A percentile compares a stretch with the other conserved stretches of the same genome.
Conservation (phyloP, 352 stramenopile species). For the Blastocystis sp. region DNA sequence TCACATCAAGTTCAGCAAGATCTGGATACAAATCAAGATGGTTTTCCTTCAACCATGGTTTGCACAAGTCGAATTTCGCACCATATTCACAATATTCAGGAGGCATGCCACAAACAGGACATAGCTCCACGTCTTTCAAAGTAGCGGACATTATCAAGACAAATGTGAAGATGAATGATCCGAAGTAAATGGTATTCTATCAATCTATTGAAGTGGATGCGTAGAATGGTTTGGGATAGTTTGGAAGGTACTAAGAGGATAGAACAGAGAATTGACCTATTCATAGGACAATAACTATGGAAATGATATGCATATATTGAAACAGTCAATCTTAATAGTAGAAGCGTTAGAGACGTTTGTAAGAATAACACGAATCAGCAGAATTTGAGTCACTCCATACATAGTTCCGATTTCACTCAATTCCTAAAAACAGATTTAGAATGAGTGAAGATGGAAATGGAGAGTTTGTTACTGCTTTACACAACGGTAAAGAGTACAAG, state of each 20-base stretch:
- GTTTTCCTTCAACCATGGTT: slow-evolving; percentile 60
- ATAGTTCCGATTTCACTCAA: background rate
- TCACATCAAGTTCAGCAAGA: background rate
- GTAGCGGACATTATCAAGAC: background rate
- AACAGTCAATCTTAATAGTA: background rate
- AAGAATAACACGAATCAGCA: background rate
- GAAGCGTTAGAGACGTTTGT: background rate
- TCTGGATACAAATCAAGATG: slow-evolving; percentile 61
- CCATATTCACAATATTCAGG: slow-evolving; percentile 64
- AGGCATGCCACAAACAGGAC: slow-evolving; percentile 56
- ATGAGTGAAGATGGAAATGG: background rate
- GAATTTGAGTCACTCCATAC: background rate
- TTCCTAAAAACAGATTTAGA: background rate
- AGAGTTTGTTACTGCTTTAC: background rate
- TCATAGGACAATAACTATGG: too few relatives aligned
- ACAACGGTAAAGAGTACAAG: background rate
- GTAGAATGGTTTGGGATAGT: background rate
- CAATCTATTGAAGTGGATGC: background rate
- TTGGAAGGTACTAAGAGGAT: too few relatives aligned
- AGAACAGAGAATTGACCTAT: too few relatives aligned
- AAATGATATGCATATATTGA: background rate
- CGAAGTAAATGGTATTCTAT: background rate
- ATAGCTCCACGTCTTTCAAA: slow-evolving; percentile 48
- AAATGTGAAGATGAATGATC: background rate
- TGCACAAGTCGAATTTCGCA: slow-evolving; percentile 59